Evolutionary conservation across 495 filamentous ascomycete species (phyloP).

Genomic region (Penicillium malachiteum): DNA sequence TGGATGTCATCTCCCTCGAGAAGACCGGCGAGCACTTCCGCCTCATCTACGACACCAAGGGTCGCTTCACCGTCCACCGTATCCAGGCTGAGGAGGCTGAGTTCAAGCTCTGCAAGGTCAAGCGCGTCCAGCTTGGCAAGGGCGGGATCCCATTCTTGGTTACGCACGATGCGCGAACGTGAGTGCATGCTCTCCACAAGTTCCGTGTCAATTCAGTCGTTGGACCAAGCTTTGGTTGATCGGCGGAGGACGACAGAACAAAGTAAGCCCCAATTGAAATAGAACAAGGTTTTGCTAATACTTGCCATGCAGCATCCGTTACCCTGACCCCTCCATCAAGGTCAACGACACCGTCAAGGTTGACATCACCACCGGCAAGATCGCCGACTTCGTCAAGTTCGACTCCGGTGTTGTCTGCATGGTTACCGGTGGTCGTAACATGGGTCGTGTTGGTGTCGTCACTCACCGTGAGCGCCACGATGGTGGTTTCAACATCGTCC

Average conservation of each 20-base stretch:
- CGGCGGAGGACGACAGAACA: slow-evolving; percentile 48
- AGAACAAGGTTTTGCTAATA: slow-evolving; percentile 42
- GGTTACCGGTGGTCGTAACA: slow-evolving; percentile 98
- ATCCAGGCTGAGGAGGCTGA: slow-evolving; percentile 96
- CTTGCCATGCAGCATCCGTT: slow-evolving; percentile 74
- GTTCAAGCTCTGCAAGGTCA: slow-evolving; percentile 99
- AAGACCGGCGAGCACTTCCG: slow-evolving; percentile 99
- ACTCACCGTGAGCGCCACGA: slow-evolving; percentile 99
- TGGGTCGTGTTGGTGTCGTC: slow-evolving; percentile 99
- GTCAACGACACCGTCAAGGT: slow-evolving; percentile 99
- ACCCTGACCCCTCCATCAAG: slow-evolving; percentile 96
- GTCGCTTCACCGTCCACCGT: slow-evolving; percentile 99
- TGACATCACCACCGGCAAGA: slow-evolving; percentile 93
- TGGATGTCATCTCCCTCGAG: slow-evolving; percentile 99
- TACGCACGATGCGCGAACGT: slow-evolving; percentile 99
- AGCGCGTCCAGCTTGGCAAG: slow-evolving; percentile 97
- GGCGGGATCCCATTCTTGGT: slow-evolving; percentile 99
- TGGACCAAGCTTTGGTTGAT: slow-evolving; percentile 97
- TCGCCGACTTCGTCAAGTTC: slow-evolving; percentile 92
- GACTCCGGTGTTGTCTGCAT: slow-evolving; percentile 97
- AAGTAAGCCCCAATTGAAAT: slow-evolving; percentile 31
- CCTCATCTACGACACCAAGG: slow-evolving; percentile 99
- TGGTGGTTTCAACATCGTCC: slow-evolving; percentile 98
- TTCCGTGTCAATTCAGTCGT: slow-evolving; percentile 97
- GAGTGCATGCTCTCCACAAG: slow-evolving; percentile 66